Conservation (phyloP, 139 green algal genomes). For the Chlorella sp. region DNA sequence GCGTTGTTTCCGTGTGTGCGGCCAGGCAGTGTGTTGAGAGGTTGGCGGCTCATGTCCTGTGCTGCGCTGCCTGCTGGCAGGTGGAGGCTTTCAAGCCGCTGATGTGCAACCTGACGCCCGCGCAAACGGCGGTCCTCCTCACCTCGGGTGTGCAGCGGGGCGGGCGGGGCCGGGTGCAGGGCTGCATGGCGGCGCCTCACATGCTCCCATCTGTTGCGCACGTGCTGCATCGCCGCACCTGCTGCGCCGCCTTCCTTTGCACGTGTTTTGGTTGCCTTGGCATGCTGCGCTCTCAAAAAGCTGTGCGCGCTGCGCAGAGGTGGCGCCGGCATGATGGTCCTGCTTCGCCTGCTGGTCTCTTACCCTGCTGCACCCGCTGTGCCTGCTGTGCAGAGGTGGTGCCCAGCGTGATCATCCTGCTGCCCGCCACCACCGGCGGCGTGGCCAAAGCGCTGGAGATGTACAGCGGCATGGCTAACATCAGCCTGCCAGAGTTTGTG, state of each 20-base stretch:
- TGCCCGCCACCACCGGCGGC: conserved; percentile 40
- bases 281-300: too few relatives aligned
- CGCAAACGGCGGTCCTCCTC: conserved; percentile 30
- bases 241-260: too few relatives aligned
- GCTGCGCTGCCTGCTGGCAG: neutral
- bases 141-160: neutral
- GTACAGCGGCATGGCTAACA: neutral
- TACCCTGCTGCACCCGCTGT: neutral
- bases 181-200: too few relatives aligned
- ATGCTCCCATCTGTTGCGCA: too few relatives aligned
- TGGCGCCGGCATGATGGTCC: too few relatives aligned
- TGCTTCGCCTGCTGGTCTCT: too few relatives aligned
- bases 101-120: conserved; percentile 16
- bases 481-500: conserved; percentile 12
- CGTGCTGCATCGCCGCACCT: too few relatives aligned
- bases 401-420: conserved; percentile 38
- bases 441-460: conserved; percentile 33
- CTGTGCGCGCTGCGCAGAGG: too few relatives aligned
- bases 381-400: conserved; percentile 27
- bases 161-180: too few relatives aligned
- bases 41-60: too few relatives aligned
- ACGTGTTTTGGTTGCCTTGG: neutral
- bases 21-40: too few relatives aligned
- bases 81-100: conserved; percentile 35
- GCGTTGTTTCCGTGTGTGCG: too few relatives aligned